Conservation (phyloP, 2,329 filamentous ascomycete genomes). For the Pseudogymnoascus sp. region DNA sequence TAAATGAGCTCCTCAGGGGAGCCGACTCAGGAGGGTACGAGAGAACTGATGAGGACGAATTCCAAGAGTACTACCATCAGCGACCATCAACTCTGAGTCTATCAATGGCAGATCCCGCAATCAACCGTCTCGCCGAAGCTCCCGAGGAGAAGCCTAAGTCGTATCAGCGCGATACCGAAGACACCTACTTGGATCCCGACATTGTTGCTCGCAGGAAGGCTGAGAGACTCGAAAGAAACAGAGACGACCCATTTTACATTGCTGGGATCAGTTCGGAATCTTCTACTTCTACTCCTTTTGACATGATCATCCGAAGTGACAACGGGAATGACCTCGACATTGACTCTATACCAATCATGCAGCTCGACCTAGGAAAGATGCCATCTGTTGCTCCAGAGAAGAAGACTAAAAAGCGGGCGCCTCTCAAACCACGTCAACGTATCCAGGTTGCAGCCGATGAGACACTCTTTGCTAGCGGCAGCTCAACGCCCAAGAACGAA, state of each 20-base stretch:
- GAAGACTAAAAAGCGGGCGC: slow-evolving; percentile 27
- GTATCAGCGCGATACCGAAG: slow-evolving; percentile 51
- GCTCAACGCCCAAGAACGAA: slow-evolving; percentile 40
- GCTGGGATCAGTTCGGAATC: slow-evolving; percentile 42
- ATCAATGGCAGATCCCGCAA: slow-evolving; percentile 47
- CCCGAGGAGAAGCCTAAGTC: slow-evolving; percentile 40
- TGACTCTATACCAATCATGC: slow-evolving; percentile 92
- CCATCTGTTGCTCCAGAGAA: slow-evolving; percentile 16
- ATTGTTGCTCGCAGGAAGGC: slow-evolving; percentile 65
- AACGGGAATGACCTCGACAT: slow-evolving; percentile 79
- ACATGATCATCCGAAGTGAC: slow-evolving; percentile 62
- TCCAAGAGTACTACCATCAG: slow-evolving; percentile 57
- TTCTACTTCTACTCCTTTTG: slow-evolving; percentile 65
- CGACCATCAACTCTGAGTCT: slow-evolving; percentile 35
- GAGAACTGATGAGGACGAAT: slow-evolving; percentile 53
- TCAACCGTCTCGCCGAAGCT: slow-evolving; percentile 40
- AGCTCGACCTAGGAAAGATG: slow-evolving; percentile 65
- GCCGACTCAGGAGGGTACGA: slow-evolving; percentile 42
- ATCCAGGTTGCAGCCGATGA: slow-evolving; percentile 67
- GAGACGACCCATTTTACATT: slow-evolving; percentile 95
- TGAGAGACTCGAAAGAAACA: slow-evolving; percentile 73
- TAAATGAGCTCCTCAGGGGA: slow-evolving; percentile 55
- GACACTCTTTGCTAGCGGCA: slow-evolving; percentile 50
- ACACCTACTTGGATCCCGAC: slow-evolving; percentile 62
- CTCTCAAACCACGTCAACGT: slow-evolving; percentile 42